These are phyloP conservation scores for Achaetomium macrosporum DNA, from an alignment of 2,329 filamentous ascomycete species.

Conservation along the genomic window DNA sequence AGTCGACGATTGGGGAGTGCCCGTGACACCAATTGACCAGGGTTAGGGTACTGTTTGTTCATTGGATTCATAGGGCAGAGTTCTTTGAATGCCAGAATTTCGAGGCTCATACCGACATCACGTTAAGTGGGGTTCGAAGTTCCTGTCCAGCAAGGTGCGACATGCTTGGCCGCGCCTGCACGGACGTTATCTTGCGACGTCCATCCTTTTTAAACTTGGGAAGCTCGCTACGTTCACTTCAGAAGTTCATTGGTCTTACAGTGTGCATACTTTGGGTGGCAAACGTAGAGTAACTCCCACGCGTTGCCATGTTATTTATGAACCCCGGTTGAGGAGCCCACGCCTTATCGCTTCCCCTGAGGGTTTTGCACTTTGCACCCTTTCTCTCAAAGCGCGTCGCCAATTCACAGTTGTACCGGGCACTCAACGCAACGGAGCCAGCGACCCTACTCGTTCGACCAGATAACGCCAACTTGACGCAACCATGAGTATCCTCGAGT, in stretches of 20 bases:
- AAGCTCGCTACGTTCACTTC: no score
- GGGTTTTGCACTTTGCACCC: background rate
- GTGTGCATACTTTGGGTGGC: background rate
- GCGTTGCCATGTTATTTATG: conserved; percentile 12
- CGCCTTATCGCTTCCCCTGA: conserved; percentile 1
- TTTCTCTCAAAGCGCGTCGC: background rate
- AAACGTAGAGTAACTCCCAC: background rate
- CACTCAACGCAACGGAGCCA: background rate
- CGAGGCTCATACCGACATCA: no score
- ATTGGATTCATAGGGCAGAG: no score
- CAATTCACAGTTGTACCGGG: background rate
- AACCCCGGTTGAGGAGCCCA: conserved; percentile 15
- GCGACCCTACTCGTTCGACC: background rate
- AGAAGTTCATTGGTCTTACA: conserved; percentile 1
- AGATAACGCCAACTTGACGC: background rate
- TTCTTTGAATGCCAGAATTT: no score
- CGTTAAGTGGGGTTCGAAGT: no score
- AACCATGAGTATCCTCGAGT: conserved; percentile 24
- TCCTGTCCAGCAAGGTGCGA: no score
- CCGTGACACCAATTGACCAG: background rate
- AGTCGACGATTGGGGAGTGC: background rate
- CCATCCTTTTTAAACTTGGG: no score
- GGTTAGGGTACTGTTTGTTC: conserved; percentile 14
- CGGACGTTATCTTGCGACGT: no score
- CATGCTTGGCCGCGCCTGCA: no score